Evolutionary conservation across 1,284 basidiomycete genomes (phyloP).

Genomic region (Ustilago lituana): DNA sequence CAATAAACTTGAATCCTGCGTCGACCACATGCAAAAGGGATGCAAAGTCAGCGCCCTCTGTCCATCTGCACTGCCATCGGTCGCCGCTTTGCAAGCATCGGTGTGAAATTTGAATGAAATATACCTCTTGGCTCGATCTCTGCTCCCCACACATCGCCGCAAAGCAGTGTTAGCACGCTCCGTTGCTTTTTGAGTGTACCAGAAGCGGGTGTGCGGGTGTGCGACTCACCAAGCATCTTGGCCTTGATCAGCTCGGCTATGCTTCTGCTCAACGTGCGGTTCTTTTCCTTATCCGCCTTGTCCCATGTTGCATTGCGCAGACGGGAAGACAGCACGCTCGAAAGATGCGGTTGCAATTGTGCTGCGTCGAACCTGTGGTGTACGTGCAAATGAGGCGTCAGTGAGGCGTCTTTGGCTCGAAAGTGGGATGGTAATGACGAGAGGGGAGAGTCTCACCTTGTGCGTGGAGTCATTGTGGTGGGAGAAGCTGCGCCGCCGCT

Average conservation of each 20-base stretch:
- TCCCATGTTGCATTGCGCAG: slow-evolving; percentile 42
- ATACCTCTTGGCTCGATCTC: slow-evolving; percentile 51
- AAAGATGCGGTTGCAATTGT: slow-evolving; percentile 24
- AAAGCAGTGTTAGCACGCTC: too few relatives aligned
- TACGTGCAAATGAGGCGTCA: slow-evolving; percentile 1
- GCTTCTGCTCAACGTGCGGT: slow-evolving; percentile 32
- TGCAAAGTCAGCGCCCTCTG: too few relatives aligned
- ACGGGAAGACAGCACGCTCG: slow-evolving; percentile 12
- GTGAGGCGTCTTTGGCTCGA: too few relatives aligned
- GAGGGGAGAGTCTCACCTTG: slow-evolving; percentile 21
- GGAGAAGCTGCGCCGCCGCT: slow-evolving; percentile 22
- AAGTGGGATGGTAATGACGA: too few relatives aligned
- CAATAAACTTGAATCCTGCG: slow-evolving; percentile 56
- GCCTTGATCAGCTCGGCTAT: slow-evolving; percentile 47
- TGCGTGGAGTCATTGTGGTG: slow-evolving; percentile 9
- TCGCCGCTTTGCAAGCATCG: background rate
- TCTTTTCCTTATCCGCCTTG: slow-evolving; percentile 48
- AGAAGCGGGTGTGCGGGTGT: too few relatives aligned
- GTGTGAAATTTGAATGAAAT: background rate
- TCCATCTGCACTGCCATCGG: too few relatives aligned
- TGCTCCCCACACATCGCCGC: too few relatives aligned
- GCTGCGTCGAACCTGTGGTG: slow-evolving; percentile 49
- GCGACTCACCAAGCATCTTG: slow-evolving; percentile 53
- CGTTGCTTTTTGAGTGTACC: too few relatives aligned
- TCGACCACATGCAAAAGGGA: background rate